A percentile compares a stretch with the other conserved stretches of the same genome.
Evolutionary conservation across 1,284 basidiomycete genomes (phyloP).

Genomic region (Acaromyces ingoldii): DNA sequence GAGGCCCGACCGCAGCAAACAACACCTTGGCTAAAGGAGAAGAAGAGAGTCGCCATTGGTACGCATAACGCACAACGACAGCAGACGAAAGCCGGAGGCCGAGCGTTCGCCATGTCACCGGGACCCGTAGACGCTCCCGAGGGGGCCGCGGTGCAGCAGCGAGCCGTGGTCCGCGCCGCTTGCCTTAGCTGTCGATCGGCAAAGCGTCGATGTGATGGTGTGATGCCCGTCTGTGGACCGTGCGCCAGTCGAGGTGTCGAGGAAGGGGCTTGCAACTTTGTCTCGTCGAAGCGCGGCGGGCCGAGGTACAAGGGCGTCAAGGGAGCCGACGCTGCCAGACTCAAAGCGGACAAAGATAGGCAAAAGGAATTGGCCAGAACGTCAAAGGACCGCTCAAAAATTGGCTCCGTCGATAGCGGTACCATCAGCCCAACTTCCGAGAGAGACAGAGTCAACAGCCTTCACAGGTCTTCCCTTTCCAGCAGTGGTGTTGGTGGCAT

Average conservation of each 20-base stretch:
- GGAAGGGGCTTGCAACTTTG: conserved; percentile 34
- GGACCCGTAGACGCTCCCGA: too few relatives aligned
- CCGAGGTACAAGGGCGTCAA: conserved; percentile 41
- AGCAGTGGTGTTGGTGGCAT: too few relatives aligned
- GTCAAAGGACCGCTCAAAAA: neutral
- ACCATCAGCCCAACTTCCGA: neutral
- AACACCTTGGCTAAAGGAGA: too few relatives aligned
- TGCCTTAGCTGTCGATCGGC: conserved; percentile 38
- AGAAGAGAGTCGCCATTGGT: too few relatives aligned
- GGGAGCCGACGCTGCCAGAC: conserved; percentile 28
- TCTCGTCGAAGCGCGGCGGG: conserved; percentile 37
- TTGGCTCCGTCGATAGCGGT: neutral
- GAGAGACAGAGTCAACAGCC: too few relatives aligned
- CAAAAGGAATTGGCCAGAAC: neutral
- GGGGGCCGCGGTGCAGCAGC: too few relatives aligned
- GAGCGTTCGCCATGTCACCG: too few relatives aligned
- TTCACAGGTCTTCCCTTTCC: too few relatives aligned
- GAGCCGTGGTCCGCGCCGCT: conserved; percentile 28
- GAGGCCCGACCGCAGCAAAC: too few relatives aligned
- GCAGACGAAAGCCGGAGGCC: too few relatives aligned
- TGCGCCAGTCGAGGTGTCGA: conserved; percentile 32
- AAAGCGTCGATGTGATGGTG: conserved; percentile 40
- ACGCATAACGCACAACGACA: too few relatives aligned
- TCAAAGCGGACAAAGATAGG: conserved; percentile 14
- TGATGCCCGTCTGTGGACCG: conserved; percentile 33